A percentile compares a stretch with the other conserved stretches of the same genome.
Conservation (phyloP, 2,329 filamentous ascomycete genomes). For the Fusarium setosum region DNA sequence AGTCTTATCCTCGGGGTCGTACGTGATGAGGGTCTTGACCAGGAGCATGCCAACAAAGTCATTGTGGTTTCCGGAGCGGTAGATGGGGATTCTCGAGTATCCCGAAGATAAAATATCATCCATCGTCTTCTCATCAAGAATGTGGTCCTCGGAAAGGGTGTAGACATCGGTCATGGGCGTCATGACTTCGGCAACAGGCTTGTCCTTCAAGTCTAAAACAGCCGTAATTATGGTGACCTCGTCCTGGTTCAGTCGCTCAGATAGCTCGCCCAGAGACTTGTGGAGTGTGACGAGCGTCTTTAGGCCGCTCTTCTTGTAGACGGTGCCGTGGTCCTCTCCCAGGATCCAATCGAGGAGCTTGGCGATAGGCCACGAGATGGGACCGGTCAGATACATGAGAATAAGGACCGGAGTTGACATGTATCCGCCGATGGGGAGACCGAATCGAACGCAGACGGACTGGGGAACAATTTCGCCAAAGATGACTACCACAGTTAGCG, state of each 20-base stretch:
- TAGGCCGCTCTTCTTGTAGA: slow-evolving; percentile 97
- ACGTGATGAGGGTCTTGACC: slow-evolving; percentile 98
- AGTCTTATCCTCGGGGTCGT: slow-evolving; percentile 93
- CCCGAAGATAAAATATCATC: slow-evolving; percentile 92
- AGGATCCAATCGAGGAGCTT: slow-evolving; percentile 94
- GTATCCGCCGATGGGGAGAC: slow-evolving; percentile 92
- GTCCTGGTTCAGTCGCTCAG: slow-evolving; percentile 93
- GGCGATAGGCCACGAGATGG: slow-evolving; percentile 92
- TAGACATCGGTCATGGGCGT: slow-evolving; percentile 98
- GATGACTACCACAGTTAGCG: slow-evolving; percentile 73
- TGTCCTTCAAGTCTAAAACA: slow-evolving; percentile 95
- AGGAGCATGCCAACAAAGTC: slow-evolving; percentile 98
- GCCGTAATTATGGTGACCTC: slow-evolving; percentile 99
- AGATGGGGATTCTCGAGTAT: slow-evolving; percentile 95
- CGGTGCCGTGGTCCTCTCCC: slow-evolving; percentile 93
- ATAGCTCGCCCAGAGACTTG: slow-evolving; percentile 87
- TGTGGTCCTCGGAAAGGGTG: slow-evolving; percentile 93
- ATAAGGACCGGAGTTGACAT: slow-evolving; percentile 88
- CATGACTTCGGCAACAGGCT: slow-evolving; percentile 95
- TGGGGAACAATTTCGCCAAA: slow-evolving; percentile 98
- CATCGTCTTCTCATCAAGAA: slow-evolving; percentile 94
- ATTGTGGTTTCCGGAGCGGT: slow-evolving; percentile 82
- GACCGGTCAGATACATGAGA: slow-evolving; percentile 93
- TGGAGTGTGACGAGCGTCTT: slow-evolving; percentile 97
- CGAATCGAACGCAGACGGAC: slow-evolving; percentile 95